Evolutionary conservation across 345 rosid genomes (phyloP).

Genomic region (Salix viminalis): DNA sequence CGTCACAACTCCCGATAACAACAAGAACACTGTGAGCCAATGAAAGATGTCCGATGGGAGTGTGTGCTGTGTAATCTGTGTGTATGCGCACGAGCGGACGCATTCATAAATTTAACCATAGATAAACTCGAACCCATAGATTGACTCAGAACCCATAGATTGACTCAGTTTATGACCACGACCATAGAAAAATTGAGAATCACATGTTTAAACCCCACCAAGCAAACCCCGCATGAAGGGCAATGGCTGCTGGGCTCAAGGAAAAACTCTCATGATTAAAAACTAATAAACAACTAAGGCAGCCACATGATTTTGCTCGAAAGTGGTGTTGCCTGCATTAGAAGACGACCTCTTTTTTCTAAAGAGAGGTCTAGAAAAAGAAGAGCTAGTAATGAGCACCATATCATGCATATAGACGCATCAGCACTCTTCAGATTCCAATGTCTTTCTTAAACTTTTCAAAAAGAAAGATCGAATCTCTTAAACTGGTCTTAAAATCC

Average conservation of each 20-base stretch:
- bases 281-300: not conserved
- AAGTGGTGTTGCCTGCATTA: not conserved
- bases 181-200: not conserved
- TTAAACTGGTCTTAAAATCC: not conserved
- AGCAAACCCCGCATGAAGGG: not conserved
- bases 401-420: not conserved
- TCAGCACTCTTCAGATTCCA: not conserved
- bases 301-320: not conserved
- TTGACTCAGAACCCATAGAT: not conserved
- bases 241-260: conserved; percentile 14
- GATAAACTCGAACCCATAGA: not conserved
- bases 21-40: not conserved
- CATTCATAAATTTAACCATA: not conserved
- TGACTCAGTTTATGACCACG: not conserved
- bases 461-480: not conserved
- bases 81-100: not conserved
- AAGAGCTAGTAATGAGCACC: not conserved
- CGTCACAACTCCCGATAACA: rapidly evolving
- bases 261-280: conserved; percentile 1
- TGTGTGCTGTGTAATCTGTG: not conserved
- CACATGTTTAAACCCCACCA: not conserved
- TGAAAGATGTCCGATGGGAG: not conserved
- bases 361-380: not conserved
- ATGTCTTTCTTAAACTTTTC: not conserved
- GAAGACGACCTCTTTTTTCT: not conserved